phyloP scores from a whole-genome alignment of 768 basidiomycete genomes.

The Mycena olivaceomarginata region DNA sequence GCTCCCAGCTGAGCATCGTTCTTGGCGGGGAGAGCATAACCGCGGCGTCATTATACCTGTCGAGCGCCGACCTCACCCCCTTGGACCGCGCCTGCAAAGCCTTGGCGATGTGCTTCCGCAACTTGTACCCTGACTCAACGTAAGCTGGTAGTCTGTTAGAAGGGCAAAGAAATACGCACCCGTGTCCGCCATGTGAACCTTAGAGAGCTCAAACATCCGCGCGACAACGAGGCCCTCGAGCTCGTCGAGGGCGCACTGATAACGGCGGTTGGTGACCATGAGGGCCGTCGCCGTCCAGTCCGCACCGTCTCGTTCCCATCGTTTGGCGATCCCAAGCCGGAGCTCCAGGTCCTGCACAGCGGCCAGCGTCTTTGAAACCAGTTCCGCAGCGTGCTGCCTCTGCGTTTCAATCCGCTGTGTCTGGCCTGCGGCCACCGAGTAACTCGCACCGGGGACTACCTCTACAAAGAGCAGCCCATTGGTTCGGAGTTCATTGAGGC shows the following conservation, averaged over 20 bases:
- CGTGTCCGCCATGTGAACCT: constrained; percentile 41
- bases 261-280: constrained; percentile 30
- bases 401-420: constrained; percentile 27
- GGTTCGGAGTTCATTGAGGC: no score
- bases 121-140: neutral
- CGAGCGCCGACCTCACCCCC: neutral
- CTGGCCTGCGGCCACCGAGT: neutral
- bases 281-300: constrained; percentile 42
- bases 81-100: neutral
- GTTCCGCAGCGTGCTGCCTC: constrained; percentile 39
- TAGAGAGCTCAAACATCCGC: constrained; percentile 44
- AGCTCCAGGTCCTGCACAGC: constrained; percentile 28
- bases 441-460: no score
- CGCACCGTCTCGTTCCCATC: neutral
- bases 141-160: no score
- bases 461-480: no score
- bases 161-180: constrained; percentile 23
- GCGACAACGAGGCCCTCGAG: constrained; percentile 45
- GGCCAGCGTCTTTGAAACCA: constrained; percentile 12
- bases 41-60: neutral
- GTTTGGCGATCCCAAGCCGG: neutral
- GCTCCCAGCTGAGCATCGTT: neutral
- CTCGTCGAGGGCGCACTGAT: constrained; percentile 43
- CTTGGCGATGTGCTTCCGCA: neutral
- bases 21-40: neutral